Evolutionary conservation across 2,329 filamentous ascomycete species (phyloP).

Genomic region (Fusarium metavorans): DNA sequence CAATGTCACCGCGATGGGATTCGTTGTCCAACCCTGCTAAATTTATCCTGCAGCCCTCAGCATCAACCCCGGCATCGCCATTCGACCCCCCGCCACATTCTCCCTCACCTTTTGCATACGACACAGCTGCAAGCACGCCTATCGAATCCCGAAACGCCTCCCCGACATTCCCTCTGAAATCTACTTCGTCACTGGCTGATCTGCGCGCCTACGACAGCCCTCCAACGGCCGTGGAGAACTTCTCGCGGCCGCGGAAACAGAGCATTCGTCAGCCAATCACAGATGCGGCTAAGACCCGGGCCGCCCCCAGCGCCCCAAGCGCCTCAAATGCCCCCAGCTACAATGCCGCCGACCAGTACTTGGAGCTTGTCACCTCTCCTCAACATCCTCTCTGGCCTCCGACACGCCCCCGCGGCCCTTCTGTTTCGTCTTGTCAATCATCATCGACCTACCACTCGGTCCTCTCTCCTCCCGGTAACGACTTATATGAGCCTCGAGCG

Average conservation of each 20-base stretch:
- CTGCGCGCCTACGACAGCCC: slow-evolving; percentile 52
- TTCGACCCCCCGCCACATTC: slow-evolving; percentile 43
- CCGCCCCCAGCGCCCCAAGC: slow-evolving; percentile 29
- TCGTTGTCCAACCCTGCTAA: slow-evolving; percentile 48
- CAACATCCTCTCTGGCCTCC: slow-evolving; percentile 54
- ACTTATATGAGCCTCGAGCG: slow-evolving; percentile 52
- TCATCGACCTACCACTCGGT: slow-evolving; percentile 53
- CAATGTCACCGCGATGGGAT: slow-evolving; percentile 61
- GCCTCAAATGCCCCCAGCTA: slow-evolving; percentile 40
- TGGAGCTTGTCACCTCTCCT: slow-evolving; percentile 46
- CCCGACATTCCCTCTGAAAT: slow-evolving; percentile 46
- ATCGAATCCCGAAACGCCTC: slow-evolving; percentile 46
- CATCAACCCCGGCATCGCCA: slow-evolving; percentile 39
- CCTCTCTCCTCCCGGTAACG: slow-evolving; percentile 57
- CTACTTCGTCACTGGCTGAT: slow-evolving; percentile 50
- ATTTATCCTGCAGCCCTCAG: slow-evolving; percentile 42
- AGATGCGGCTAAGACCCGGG: slow-evolving; percentile 50
- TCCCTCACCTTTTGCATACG: slow-evolving; percentile 41
- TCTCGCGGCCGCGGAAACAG: slow-evolving; percentile 69
- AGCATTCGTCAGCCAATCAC: slow-evolving; percentile 61
- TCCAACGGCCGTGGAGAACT: slow-evolving; percentile 64
- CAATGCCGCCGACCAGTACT: slow-evolving; percentile 47
- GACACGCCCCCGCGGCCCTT: slow-evolving; percentile 57
- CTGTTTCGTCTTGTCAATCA: slow-evolving; percentile 61
- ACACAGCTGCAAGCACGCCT: slow-evolving; percentile 36